Evolutionary conservation across 306 rosid species (phyloP), one percentile per base, ranked within the genome.

Genomic region (Vigna trinervia): DNA sequence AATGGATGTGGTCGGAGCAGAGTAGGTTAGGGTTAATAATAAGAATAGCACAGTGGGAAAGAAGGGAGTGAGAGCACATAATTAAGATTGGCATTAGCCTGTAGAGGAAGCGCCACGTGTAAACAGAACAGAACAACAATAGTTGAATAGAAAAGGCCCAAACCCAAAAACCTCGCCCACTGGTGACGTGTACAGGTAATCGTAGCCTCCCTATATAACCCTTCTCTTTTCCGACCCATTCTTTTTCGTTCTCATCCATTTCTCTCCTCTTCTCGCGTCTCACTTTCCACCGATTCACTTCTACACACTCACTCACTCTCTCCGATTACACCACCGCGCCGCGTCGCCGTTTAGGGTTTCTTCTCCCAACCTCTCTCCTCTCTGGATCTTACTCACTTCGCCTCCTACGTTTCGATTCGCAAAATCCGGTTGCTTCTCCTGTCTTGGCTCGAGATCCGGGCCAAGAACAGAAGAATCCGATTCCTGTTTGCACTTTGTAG

Each of bases 401-500:
- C 20, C 3, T 26, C n/a, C 19, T 47, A 61, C 36, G 46, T 14
- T 46, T 38, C 83, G 84, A 72, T 84, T 79, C 66, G 81, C 77
- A 46, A 56, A 43, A 22, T 80, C 84, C 61, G 22, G 4, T 69
- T 78, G 75, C 79, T 78, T 82, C 88, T 85, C 86, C 89, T 86
- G 94, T 88, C 94, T 91, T 91, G 96, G 96, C 96, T 91, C 96
- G 96, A 91, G 94, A 89, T 91, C 94, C 91, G 92, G 87, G 96
- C 96, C 94, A 91, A 89, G 96, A 70, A 79, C 94, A 83, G 92
- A 80, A 62, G 85, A 69, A 76, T 82, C 86, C 13, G 77, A 43
- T 85, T 87, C 80, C 47, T 81, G 75, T 82, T 82, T 60, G 43
- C 87, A 78, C 85, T 87, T 84, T 34, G 5, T 3, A 61, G 0